These are phyloP conservation scores for Aspergillus hortae DNA, from an alignment of 2,329 filamentous ascomycete species.

Conservation along the genomic window DNA sequence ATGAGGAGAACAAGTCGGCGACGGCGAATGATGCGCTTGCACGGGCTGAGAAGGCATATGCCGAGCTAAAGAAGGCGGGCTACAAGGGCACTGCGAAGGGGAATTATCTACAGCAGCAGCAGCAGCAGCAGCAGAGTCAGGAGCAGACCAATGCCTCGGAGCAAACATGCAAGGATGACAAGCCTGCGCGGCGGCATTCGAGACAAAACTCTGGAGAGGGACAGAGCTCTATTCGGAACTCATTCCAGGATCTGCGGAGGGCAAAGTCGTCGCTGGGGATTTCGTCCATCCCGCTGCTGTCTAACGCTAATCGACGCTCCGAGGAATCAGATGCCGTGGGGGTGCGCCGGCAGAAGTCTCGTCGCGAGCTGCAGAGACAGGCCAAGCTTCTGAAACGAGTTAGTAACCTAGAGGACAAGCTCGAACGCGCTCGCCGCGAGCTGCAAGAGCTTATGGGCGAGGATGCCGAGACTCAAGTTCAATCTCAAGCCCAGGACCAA, in stretches of 20 bases:
- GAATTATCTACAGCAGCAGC: conserved; percentile 21
- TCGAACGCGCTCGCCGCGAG: conserved; percentile 54
- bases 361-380: conserved; percentile 56
- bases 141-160: conserved; percentile 23
- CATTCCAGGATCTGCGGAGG: conserved; percentile 35
- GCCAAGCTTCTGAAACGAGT: conserved; percentile 58
- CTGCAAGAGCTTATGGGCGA: conserved; percentile 49
- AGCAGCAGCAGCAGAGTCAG: conserved; percentile 15
- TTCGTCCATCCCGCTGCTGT: conserved; percentile 21
- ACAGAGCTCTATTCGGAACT: conserved; percentile 26
- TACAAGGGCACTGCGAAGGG: conserved; percentile 43
- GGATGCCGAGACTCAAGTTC: conserved; percentile 15
- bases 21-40: conserved; percentile 43
- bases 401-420: conserved; percentile 58
- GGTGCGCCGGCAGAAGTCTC: conserved; percentile 49
- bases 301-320: conserved; percentile 15
- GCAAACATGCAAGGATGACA: conserved; percentile 26
- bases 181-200: conserved; percentile 11
- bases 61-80: conserved; percentile 52
- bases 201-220: conserved; percentile 13
- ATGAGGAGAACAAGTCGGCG: conserved; percentile 30
- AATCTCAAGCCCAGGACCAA: conserved; percentile 7
- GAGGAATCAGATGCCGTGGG: conserved; percentile 23
- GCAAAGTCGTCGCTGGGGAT: conserved; percentile 29
- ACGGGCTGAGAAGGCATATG: conserved; percentile 51